phyloP scores from a whole-genome alignment of 2,329 filamentous ascomycete genomes.

The Cryphonectria radicalis region DNA sequence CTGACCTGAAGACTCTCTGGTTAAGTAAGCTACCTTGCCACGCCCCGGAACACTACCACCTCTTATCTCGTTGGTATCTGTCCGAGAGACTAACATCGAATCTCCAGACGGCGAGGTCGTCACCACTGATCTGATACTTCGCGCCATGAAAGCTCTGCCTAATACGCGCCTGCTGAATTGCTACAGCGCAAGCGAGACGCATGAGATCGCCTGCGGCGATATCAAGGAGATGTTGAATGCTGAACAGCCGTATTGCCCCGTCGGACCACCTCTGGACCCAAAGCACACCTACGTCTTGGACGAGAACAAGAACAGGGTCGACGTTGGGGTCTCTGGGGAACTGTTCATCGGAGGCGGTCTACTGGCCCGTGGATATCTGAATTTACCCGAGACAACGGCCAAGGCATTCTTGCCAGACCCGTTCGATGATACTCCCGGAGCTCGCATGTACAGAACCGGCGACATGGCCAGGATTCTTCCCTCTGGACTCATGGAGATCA shows the following conservation, averaged over 20 bases:
- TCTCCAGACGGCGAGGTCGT: slow-evolving; percentile 72
- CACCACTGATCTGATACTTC: slow-evolving; percentile 73
- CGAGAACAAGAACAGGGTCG: slow-evolving; percentile 67
- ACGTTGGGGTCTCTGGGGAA: slow-evolving; percentile 68
- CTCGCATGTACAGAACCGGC: slow-evolving; percentile 76
- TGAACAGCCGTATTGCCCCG: slow-evolving; percentile 70
- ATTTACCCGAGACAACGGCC: slow-evolving; percentile 76
- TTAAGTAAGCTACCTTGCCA: slow-evolving; percentile 42
- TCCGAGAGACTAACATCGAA: slow-evolving; percentile 38
- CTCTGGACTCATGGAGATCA: slow-evolving; percentile 74
- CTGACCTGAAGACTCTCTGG: slow-evolving; percentile 73
- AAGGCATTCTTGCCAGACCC: slow-evolving; percentile 71
- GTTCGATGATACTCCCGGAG: slow-evolving; percentile 61
- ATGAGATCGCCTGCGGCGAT: slow-evolving; percentile 79
- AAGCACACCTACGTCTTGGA: slow-evolving; percentile 74
- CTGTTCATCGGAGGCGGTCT: slow-evolving; percentile 76
- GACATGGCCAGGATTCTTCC: slow-evolving; percentile 71
- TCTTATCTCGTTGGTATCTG: too few species aligned
- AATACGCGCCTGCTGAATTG: slow-evolving; percentile 74
- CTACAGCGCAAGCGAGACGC: slow-evolving; percentile 82
- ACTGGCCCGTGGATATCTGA: slow-evolving; percentile 77
- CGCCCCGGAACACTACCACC: too few species aligned
- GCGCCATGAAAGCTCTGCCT: slow-evolving; percentile 70
- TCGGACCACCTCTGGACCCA: slow-evolving; percentile 71
- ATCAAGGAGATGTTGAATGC: slow-evolving; percentile 69